These are phyloP conservation scores for Yarrowia hollandica DNA, from an alignment of 805 yeast species.

Conservation along the genomic window DNA sequence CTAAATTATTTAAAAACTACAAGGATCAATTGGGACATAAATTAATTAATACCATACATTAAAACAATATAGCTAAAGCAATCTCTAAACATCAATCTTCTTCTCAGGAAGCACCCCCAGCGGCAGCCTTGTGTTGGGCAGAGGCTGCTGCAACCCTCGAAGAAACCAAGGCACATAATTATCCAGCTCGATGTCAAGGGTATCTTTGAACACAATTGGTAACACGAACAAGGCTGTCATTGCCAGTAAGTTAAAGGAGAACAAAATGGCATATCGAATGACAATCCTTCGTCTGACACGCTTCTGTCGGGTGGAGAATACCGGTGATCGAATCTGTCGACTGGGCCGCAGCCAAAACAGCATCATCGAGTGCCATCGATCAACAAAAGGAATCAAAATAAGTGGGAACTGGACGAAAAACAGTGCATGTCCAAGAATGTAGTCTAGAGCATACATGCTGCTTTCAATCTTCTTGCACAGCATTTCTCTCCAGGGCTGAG, in stretches of 20 bases:
- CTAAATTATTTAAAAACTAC: not conserved
- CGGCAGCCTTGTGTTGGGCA: constrained; percentile 12
- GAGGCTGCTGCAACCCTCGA: constrained; percentile 19
- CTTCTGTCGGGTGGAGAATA: constrained; percentile 78
- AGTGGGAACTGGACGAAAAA: constrained; percentile 81
- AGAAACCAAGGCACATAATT: constrained; percentile 16
- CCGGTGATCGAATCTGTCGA: constrained; percentile 81
- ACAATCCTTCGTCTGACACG: constrained; percentile 41
- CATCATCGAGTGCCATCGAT: constrained; percentile 90
- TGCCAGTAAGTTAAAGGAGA: not conserved
- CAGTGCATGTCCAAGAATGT: constrained; percentile 77
- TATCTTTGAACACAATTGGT: constrained; percentile 2
- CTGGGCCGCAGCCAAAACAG: constrained; percentile 93
- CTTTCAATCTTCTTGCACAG: constrained; percentile 81
- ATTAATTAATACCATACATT: constrained; percentile 8
- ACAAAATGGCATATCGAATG: constrained; percentile 11
- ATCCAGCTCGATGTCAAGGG: constrained; percentile 17
- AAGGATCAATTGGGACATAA: too few relatives aligned
- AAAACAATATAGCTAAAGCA: constrained; percentile 10
- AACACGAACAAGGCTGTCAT: constrained; percentile 22
- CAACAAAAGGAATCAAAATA: constrained; percentile 73
- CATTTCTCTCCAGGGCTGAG: constrained; percentile 84
- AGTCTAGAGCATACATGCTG: constrained; percentile 90
- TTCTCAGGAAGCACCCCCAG: constrained; percentile 21
- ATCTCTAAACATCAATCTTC: constrained; percentile 17